phyloP scores from a whole-genome alignment of 2,329 filamentous ascomycete species.

The Ilyonectria mors-panacis region DNA sequence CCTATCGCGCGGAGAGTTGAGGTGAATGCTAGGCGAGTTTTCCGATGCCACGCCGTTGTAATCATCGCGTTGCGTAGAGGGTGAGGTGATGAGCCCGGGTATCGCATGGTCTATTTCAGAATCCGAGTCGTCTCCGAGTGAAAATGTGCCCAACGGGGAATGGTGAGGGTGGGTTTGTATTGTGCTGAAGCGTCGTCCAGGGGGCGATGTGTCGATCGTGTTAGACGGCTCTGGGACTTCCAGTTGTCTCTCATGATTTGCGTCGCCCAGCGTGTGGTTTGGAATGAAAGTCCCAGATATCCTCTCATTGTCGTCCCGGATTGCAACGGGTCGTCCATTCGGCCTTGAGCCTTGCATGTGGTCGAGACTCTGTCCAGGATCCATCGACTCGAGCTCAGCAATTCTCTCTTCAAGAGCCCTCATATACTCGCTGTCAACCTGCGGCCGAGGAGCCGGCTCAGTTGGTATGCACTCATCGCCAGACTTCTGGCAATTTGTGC shows the following conservation, averaged over 20 bases:
- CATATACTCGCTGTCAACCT: conserved; percentile 36
- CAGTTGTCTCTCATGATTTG: not conserved
- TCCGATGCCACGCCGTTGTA: conserved; percentile 1
- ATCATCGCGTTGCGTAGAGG: conserved; percentile 6
- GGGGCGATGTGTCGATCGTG: not conserved
- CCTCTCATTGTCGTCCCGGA: not conserved
- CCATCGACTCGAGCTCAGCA: conserved; percentile 34
- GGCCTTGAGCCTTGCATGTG: conserved; percentile 23
- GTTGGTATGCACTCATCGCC: conserved; percentile 40
- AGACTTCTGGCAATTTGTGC: conserved; percentile 44
- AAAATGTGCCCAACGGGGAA: conserved; percentile 6
- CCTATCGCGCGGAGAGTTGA: not conserved
- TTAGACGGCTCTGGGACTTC: not conserved
- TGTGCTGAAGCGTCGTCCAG: not conserved
- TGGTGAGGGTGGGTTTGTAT: not conserved
- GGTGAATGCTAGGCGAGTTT: not conserved
- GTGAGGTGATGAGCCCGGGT: conserved; percentile 11
- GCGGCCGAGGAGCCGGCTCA: conserved; percentile 36
- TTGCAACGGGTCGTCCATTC: not conserved
- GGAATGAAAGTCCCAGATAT: not conserved
- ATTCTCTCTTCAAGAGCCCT: conserved; percentile 38
- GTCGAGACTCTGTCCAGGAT: conserved; percentile 39
- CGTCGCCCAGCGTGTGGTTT: not conserved
- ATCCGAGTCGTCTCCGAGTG: conserved; percentile 10
- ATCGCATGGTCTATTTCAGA: conserved; percentile 19